Evolutionary conservation across 169 alveolate genomes (phyloP).

Genomic region (Ophryocystis elektroscirrha): DNA sequence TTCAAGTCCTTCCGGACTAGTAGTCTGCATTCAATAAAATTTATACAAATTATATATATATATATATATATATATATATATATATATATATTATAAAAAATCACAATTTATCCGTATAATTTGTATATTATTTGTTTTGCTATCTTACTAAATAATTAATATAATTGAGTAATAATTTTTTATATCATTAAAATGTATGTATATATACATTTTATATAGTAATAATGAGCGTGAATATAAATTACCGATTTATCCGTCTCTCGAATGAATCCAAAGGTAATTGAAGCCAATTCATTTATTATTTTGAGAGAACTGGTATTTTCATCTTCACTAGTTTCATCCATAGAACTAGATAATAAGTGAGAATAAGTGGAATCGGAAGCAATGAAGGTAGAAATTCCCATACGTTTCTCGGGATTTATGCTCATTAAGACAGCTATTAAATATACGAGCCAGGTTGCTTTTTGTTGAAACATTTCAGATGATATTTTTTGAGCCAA

Average conservation of each 20-base stretch:
- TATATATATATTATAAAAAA: no score
- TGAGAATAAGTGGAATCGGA: no score
- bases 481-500: constrained; percentile 21
- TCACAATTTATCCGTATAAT: no score
- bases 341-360: no score
- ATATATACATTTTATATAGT: no score
- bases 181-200: no score
- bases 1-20: constrained; percentile 45
- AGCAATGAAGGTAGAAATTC: no score
- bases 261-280: constrained; percentile 19
- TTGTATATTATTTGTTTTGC: no score
- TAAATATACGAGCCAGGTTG: constrained; percentile 40
- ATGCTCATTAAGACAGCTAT: constrained; percentile 37
- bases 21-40: constrained; percentile 1
- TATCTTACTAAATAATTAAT: no score
- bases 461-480: constrained; percentile 26
- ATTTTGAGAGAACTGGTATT: constrained; percentile 10
- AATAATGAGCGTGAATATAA: no score
- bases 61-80: constrained; percentile 1
- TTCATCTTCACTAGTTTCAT: constrained; percentile 13
- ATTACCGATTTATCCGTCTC: constrained; percentile 20
- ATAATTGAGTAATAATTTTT: no score
- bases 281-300: constrained; percentile 13
- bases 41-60: background rate
- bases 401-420: no score